These are phyloP conservation scores for Saksenaea oblongispora DNA, from an alignment of 371 early-diverging fungal genomes.

Conservation along the genomic window DNA sequence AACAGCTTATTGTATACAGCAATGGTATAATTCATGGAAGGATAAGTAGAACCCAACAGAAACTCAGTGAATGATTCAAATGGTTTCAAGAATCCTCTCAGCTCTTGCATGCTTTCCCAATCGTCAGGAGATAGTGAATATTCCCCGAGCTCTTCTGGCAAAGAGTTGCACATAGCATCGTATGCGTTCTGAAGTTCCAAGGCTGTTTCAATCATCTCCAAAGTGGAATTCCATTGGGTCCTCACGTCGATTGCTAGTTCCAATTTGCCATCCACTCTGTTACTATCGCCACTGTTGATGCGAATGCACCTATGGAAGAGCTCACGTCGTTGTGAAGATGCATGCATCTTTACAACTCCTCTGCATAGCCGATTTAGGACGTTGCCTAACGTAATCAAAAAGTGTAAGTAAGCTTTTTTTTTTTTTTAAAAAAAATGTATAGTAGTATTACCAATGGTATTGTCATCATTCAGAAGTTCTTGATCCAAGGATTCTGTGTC, in stretches of 20 bases:
- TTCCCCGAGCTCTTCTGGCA: not conserved
- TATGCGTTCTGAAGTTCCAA: conserved; percentile 9
- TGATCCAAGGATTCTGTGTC: too few species aligned
- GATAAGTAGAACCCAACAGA: not conserved
- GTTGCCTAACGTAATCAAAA: not conserved
- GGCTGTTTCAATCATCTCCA: conserved; percentile 17
- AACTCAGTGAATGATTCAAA: not conserved
- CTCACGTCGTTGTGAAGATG: conserved; percentile 15
- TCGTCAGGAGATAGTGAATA: not conserved
- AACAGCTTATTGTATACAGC: conserved; percentile 16
- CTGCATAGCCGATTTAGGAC: not conserved
- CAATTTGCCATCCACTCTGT: not conserved
- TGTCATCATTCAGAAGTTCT: not conserved
- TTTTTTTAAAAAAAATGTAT: too few species aligned
- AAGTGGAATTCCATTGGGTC: conserved; percentile 21
- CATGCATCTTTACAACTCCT: conserved; percentile 18
- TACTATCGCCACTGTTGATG: not conserved
- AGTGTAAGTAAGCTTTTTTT: not conserved
- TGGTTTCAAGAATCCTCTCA: not conserved
- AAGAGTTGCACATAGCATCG: not conserved
- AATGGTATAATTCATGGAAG: conserved; percentile 10
- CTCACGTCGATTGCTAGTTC: conserved; percentile 14
- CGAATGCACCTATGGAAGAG: not conserved
- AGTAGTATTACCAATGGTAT: not conserved
- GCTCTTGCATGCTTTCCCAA: not conserved